These are phyloP conservation scores for Globomyces pollinis-pini DNA, from an alignment of 192 early-diverging fungal species.

Conservation along the genomic window DNA sequence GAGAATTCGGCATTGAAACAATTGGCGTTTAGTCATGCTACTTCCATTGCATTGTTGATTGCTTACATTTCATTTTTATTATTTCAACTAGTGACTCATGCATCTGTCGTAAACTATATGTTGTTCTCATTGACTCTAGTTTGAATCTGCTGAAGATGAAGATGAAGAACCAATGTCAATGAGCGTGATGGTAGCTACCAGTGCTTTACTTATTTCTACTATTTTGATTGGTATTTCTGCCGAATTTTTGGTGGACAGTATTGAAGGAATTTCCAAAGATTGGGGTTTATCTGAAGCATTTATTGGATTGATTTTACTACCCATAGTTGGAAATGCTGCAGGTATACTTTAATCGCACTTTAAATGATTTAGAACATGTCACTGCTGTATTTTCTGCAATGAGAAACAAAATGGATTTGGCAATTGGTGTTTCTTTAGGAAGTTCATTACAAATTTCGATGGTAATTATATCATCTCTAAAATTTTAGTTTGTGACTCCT, in stretches of 20 bases:
- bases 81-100: constrained; percentile 86
- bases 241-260: constrained; percentile 76
- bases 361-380: too few relatives aligned
- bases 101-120: constrained; percentile 42
- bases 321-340: constrained; percentile 87
- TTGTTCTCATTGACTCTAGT: background rate
- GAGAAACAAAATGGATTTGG: constrained; percentile 84
- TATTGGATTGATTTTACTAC: constrained; percentile 84
- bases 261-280: constrained; percentile 65
- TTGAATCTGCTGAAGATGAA: constrained; percentile 30
- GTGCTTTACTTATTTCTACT: constrained; percentile 56
- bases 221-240: constrained; percentile 70
- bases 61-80: constrained; percentile 45
- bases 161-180: constrained; percentile 58
- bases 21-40: constrained; percentile 1
- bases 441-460: constrained; percentile 82
- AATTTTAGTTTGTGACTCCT: constrained; percentile 41
- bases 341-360: too few relatives aligned
- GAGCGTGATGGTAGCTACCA: constrained; percentile 52
- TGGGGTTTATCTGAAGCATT: constrained; percentile 72
- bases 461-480: too few relatives aligned
- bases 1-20: constrained; percentile 16
- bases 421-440: constrained; percentile 78
- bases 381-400: constrained; percentile 76
- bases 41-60: constrained; percentile 31